phyloP scores from a whole-genome alignment of 495 filamentous ascomycete species.

The Melanomma pulvis-pyrius region DNA sequence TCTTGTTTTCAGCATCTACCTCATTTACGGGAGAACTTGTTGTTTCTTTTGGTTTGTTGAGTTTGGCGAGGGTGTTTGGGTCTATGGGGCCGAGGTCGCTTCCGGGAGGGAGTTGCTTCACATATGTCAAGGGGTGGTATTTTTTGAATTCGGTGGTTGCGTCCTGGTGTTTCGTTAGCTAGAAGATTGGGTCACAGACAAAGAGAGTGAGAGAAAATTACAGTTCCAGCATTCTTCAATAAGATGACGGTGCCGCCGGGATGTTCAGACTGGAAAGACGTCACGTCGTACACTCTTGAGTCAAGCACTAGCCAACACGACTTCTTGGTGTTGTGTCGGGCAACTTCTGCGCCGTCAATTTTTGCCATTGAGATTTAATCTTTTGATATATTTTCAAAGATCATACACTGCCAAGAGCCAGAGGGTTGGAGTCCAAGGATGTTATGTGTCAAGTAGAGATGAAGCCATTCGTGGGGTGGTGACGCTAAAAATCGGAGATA shows the following conservation, averaged over 20 bases:
- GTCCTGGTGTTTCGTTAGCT: slow-evolving; percentile 5
- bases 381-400: too few species aligned
- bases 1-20: slow-evolving; percentile 1
- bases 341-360: slow-evolving; percentile 61
- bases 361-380: too few species aligned
- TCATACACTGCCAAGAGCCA: slow-evolving; percentile 11
- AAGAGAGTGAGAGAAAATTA: background rate
- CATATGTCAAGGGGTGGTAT: slow-evolving; percentile 28
- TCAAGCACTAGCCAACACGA: slow-evolving; percentile 87
- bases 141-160: slow-evolving; percentile 34
- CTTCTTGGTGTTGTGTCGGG: slow-evolving; percentile 70
- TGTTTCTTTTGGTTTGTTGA: slow-evolving; percentile 14
- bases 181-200: too few species aligned
- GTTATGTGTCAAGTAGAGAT: slow-evolving; percentile 12
- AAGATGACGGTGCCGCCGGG: slow-evolving; percentile 82
- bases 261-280: slow-evolving; percentile 77
- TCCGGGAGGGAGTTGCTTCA: slow-evolving; percentile 24
- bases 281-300: slow-evolving; percentile 85
- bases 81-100: slow-evolving; percentile 22
- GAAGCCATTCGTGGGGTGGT: slow-evolving; percentile 10
- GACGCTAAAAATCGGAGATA: slow-evolving; percentile 11
- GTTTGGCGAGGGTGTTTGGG: slow-evolving; percentile 24
- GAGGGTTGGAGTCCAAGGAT: slow-evolving; percentile 10
- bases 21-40: background rate
- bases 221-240: slow-evolving; percentile 74